Evolutionary conservation across 1,139 yeast species (phyloP).

Genomic region (Geotrichum aggregatum): DNA sequence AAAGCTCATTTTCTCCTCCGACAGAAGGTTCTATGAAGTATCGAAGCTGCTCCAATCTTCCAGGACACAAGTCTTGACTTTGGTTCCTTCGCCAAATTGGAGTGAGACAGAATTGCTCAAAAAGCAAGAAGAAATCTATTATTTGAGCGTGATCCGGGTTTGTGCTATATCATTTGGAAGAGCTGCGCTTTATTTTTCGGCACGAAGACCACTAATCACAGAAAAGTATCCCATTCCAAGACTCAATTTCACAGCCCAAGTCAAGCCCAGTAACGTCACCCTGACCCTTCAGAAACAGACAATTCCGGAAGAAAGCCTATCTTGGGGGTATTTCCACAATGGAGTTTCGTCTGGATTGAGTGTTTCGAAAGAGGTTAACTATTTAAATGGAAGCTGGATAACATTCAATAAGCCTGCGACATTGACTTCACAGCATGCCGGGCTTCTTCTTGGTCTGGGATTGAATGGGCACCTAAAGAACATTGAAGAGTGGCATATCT

Average conservation of each 20-base stretch:
- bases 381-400: conserved; percentile 88
- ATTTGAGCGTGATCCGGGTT: conserved; percentile 64
- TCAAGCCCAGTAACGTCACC: conserved; percentile 65
- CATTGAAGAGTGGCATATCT: conserved; percentile 95
- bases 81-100: conserved; percentile 40
- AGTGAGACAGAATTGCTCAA: conserved; percentile 58
- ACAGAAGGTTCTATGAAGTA: conserved; percentile 75
- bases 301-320: conserved; percentile 49
- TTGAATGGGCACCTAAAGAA: conserved; percentile 80
- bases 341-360: conserved; percentile 88
- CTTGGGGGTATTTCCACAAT: conserved; percentile 90
- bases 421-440: conserved; percentile 83
- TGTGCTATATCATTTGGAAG: conserved; percentile 74
- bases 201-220: conserved; percentile 73
- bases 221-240: conserved; percentile 80
- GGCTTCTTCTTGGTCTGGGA: conserved; percentile 88
- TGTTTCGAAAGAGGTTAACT: conserved; percentile 62
- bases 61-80: conserved; percentile 48
- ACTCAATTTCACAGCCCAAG: conserved; percentile 62
- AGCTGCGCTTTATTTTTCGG: conserved; percentile 66
- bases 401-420: conserved; percentile 75
- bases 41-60: conserved; percentile 68
- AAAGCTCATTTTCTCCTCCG: conserved; percentile 67
- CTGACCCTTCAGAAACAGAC: conserved; percentile 57
- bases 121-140: conserved; percentile 61